Conservation (phyloP, 2,329 filamentous ascomycete genomes). For the Aspergillus fructus region DNA sequence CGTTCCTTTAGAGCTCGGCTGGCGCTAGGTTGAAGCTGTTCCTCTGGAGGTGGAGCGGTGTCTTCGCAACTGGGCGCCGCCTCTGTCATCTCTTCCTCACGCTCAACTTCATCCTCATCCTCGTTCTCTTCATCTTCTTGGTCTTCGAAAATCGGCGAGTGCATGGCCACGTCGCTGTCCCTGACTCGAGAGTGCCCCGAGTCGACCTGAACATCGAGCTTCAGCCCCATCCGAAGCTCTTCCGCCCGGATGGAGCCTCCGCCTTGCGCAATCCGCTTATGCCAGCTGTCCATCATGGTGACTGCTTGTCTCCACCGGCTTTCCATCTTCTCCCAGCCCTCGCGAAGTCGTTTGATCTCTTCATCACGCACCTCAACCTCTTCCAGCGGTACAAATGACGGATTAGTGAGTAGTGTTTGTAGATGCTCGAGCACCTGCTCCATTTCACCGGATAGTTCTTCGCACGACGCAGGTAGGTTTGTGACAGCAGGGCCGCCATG, state of each 20-base stretch:
- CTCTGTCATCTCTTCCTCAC: constrained; percentile 27
- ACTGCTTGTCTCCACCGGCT: constrained; percentile 85
- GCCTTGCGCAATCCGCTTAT: constrained; percentile 65
- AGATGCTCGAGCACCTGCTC: constrained; percentile 77
- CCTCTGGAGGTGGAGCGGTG: neutral
- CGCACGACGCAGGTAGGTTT: constrained; percentile 60
- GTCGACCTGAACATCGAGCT: constrained; percentile 39
- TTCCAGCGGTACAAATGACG: constrained; percentile 92
- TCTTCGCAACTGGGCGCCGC: constrained; percentile 27
- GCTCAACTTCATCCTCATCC: constrained; percentile 11
- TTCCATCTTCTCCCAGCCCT: constrained; percentile 94
- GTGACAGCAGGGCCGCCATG: constrained; percentile 33
- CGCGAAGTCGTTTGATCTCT: constrained; percentile 78
- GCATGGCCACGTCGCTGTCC: constrained; percentile 24
- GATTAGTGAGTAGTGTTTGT: constrained; percentile 82
- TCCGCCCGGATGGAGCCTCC: constrained; percentile 44
- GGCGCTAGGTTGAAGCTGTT: constrained; percentile 9
- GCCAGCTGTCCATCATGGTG: constrained; percentile 88
- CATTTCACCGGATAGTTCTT: constrained; percentile 70
- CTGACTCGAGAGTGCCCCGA: constrained; percentile 18
- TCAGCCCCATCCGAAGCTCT: constrained; percentile 43
- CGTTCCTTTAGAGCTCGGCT: constrained; percentile 37
- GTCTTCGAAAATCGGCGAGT: constrained; percentile 34
- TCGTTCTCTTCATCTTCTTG: constrained; percentile 30
- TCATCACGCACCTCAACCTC: constrained; percentile 91